phyloP scores from a whole-genome alignment of 805 yeast genomes.

The Metschnikowia rubicola region DNA sequence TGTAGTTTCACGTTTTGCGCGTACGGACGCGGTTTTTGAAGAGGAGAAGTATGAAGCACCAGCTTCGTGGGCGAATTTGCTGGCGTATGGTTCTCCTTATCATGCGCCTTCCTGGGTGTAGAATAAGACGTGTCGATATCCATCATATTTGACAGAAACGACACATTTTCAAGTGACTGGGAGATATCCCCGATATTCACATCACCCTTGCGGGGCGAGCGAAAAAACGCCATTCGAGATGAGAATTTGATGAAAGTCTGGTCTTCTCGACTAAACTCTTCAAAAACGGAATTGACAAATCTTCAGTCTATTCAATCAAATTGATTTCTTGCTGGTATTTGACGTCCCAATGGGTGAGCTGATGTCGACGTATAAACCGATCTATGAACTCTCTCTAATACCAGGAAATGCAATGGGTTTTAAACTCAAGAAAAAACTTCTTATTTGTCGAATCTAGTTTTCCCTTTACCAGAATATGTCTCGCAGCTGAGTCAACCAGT shows the following conservation, averaged over 20 bases:
- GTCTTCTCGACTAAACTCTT: too few species aligned
- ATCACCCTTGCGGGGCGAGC: conserved; percentile 16
- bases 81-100: conserved; percentile 28
- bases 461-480: too few species aligned
- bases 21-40: conserved; percentile 8
- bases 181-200: conserved; percentile 36
- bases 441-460: too few species aligned
- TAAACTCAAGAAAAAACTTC: too few species aligned
- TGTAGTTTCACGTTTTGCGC: conserved; percentile 22
- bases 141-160: conserved; percentile 33
- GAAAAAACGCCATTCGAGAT: conserved; percentile 16
- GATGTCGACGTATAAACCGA: too few species aligned
- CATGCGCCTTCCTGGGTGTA: conserved; percentile 16
- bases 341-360: too few species aligned
- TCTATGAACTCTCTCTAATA: too few species aligned
- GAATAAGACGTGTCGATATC: conserved; percentile 39
- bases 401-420: too few species aligned
- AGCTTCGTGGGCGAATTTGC: conserved; percentile 25
- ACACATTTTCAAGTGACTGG: conserved; percentile 42
- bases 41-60: conserved; percentile 29
- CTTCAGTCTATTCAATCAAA: too few species aligned
- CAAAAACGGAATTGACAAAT: too few species aligned
- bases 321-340: too few species aligned
- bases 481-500: neutral
- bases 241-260: neutral